Evolutionary conservation across 2,329 filamentous ascomycete genomes (phyloP).

Genomic region (Bipolaris sorokiniana): DNA sequence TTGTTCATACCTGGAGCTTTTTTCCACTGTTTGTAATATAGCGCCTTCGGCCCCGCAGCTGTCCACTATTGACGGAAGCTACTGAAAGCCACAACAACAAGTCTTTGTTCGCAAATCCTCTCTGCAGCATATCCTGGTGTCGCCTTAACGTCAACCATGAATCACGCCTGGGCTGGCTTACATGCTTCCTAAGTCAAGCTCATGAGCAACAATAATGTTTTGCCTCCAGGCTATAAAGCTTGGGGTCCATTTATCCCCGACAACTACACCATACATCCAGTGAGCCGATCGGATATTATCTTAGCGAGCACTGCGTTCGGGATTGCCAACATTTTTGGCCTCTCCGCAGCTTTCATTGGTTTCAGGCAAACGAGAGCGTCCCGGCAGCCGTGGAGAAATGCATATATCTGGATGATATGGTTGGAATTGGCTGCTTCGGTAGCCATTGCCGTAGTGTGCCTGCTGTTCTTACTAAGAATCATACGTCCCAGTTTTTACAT

Average conservation of each 20-base stretch:
- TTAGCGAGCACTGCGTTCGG: slow-evolving; percentile 29
- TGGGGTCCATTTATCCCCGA: slow-evolving; percentile 37
- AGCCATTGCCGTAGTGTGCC: slow-evolving; percentile 49
- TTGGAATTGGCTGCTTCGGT: slow-evolving; percentile 53
- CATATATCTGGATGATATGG: slow-evolving; percentile 58
- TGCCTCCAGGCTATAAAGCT: slow-evolving; percentile 26
- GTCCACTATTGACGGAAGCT: slow-evolving; percentile 2
- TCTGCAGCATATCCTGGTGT: neutral
- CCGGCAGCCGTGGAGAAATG: slow-evolving; percentile 35
- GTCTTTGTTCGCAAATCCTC: neutral
- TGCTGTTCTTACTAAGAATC: slow-evolving; percentile 37
- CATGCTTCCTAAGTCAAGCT: slow-evolving; percentile 2
- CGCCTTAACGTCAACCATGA: slow-evolving; percentile 1
- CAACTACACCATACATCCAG: slow-evolving; percentile 23
- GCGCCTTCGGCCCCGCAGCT: slow-evolving; percentile 7
- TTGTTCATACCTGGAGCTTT: neutral
- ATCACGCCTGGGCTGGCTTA: neutral
- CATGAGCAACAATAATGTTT: slow-evolving; percentile 22
- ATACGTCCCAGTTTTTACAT: slow-evolving; percentile 45
- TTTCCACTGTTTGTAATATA: slow-evolving; percentile 8
- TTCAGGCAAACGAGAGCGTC: slow-evolving; percentile 31
- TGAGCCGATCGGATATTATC: slow-evolving; percentile 27
- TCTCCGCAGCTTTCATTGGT: slow-evolving; percentile 40
- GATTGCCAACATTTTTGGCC: slow-evolving; percentile 27
- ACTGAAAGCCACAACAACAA: slow-evolving; percentile 1